Evolutionary conservation across 163 green algal species (phyloP), one percentile per base, ranked within the genome.

Genomic region (Prototheca cutis): DNA sequence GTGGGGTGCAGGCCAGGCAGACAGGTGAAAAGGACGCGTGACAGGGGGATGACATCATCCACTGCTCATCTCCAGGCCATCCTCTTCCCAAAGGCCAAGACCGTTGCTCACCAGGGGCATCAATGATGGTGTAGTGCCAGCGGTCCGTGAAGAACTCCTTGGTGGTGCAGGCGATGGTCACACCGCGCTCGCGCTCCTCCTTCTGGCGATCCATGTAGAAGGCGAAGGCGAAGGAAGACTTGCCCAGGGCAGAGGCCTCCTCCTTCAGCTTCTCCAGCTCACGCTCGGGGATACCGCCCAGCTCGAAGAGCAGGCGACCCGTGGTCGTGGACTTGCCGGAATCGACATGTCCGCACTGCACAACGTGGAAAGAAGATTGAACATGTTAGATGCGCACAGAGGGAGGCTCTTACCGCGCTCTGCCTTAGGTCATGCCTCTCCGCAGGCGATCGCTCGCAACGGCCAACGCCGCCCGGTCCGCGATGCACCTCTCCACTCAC

Each of bases 81-180:
- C n/a, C n/a, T n/a, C n/a, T n/a, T n/a, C n/a, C n/a, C n/a, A n/a
- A n/a, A n/a, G n/a, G n/a, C n/a, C n/a, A n/a, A n/a, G n/a, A n/a
- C n/a, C n/a, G n/a, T n/a, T 17, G 2, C 68, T 42, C 58, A 80
- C 84, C 90, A 17, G 92, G 93, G 56, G 93, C 93, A 65, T 99
- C 93, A 70, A 99, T 99, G 82, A 99, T 94, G 66, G 93, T 99
- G 89, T 94, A 98, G 87, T 98, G 90, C 76, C 88, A 98, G 61
- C 93, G 95, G 32, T 89, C 68, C 13, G 78, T 85, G 74, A 81
- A 80, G 62, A 85, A 85, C 76, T 85, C 79, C 78, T 80, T 83
- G 68, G 79, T 80, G 53, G 78, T 80, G 70, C 79, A 83, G 60
- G 86, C 82, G 72, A 99, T 99, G 81, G 93, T 98, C 67, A 98